phyloP scores from a whole-genome alignment of 129 eudicot genomes.

The Mikania micrantha region DNA sequence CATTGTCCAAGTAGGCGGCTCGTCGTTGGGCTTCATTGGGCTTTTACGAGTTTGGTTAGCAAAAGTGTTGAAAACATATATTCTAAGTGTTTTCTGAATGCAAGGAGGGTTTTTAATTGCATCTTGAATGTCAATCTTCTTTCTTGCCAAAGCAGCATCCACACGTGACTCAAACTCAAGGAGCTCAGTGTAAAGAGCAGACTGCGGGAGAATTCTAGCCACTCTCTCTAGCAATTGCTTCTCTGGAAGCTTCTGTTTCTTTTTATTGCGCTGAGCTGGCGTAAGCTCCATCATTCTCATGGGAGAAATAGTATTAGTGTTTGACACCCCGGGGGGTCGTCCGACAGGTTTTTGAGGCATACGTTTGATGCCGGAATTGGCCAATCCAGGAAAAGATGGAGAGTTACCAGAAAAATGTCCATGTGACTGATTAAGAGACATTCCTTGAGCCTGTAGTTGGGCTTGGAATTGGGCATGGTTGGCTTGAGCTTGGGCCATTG shows the following conservation, averaged over 20 bases:
- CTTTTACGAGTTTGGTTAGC: conserved; percentile 64
- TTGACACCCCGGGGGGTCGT: conserved; percentile 53
- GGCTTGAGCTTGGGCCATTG: conserved; percentile 37
- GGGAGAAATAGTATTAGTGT: conserved; percentile 45
- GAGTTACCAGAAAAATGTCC: conserved; percentile 36
- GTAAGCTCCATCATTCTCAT: conserved; percentile 69
- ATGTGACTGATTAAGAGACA: conserved; percentile 47
- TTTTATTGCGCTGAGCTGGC: conserved; percentile 58
- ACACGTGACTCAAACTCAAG: conserved; percentile 92
- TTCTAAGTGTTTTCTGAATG: conserved; percentile 78
- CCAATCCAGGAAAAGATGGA: conserved; percentile 41
- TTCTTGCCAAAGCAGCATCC: conserved; percentile 76
- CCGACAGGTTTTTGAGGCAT: conserved; percentile 69
- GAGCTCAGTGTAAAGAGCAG: conserved; percentile 85
- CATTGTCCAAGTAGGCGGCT: conserved; percentile 87
- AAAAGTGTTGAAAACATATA: conserved; percentile 86
- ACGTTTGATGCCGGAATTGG: conserved; percentile 41
- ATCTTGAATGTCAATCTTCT: conserved; percentile 86
- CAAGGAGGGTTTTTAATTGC: conserved; percentile 69
- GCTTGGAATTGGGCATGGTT: conserved; percentile 23
- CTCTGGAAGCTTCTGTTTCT: conserved; percentile 88
- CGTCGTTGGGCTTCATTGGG: conserved; percentile 76
- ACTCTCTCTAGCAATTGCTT: conserved; percentile 66
- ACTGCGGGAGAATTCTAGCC: conserved; percentile 78
- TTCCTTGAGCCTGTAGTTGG: conserved; percentile 40